These are phyloP conservation scores for Calonectria fujianensis DNA, from an alignment of 2,329 filamentous ascomycete genomes.

Conservation along the genomic window DNA sequence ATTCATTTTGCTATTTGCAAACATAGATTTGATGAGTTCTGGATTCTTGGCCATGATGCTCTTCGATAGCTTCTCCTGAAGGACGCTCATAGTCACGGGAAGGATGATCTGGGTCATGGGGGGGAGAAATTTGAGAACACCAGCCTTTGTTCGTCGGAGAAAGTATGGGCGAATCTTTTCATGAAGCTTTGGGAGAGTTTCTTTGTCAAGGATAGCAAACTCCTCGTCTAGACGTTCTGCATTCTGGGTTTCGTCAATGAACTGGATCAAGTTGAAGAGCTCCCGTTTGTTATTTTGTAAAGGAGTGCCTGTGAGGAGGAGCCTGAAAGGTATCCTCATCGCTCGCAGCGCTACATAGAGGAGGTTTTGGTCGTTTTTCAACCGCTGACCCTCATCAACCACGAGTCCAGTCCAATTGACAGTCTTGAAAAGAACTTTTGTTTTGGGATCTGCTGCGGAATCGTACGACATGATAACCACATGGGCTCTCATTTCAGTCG, in stretches of 20 bases:
- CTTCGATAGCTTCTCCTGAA: slow-evolving; percentile 96
- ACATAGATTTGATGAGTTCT: slow-evolving; percentile 90
- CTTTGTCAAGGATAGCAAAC: slow-evolving; percentile 86
- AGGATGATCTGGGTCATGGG: slow-evolving; percentile 96
- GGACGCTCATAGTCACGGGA: slow-evolving; percentile 93
- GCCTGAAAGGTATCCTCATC: slow-evolving; percentile 87
- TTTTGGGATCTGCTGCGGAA: slow-evolving; percentile 84
- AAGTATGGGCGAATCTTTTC: slow-evolving; percentile 85
- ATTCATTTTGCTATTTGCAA: slow-evolving; percentile 81
- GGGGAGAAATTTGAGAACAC: slow-evolving; percentile 93
- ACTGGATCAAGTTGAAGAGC: slow-evolving; percentile 97
- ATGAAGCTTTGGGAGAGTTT: slow-evolving; percentile 88
- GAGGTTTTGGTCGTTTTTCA: slow-evolving; percentile 93
- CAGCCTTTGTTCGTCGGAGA: slow-evolving; percentile 86
- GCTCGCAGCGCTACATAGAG: slow-evolving; percentile 85
- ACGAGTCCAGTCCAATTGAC: slow-evolving; percentile 92
- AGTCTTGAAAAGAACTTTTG: slow-evolving; percentile 78
- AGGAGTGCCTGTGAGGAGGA: slow-evolving; percentile 93
- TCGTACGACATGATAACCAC: slow-evolving; percentile 97
- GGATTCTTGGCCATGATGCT: slow-evolving; percentile 95
- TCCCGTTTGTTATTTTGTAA: slow-evolving; percentile 97
- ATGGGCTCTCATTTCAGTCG: slow-evolving; percentile 86
- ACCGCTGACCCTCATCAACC: slow-evolving; percentile 94
- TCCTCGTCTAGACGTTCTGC: slow-evolving; percentile 84
- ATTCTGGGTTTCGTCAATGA: slow-evolving; percentile 83